Conservation (phyloP, 208 protist species). For the Crithidia bombi region DNA sequence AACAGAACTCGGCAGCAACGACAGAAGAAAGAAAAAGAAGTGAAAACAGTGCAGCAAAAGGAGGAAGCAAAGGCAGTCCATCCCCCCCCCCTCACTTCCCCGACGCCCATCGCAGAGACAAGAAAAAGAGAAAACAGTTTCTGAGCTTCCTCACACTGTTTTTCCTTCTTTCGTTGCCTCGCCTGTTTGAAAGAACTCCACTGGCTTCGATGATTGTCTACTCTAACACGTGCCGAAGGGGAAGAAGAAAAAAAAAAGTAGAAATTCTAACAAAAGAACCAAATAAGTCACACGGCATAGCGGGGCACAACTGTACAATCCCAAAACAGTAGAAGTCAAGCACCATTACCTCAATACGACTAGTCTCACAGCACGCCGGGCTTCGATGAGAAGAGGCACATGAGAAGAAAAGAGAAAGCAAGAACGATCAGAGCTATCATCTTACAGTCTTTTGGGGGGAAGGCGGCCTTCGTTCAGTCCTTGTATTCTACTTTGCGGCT, state of each 20-base stretch:
- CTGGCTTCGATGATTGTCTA: no score
- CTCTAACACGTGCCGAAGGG: no score
- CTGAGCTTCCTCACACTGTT: neutral
- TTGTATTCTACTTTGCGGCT: slow-evolving; percentile 39
- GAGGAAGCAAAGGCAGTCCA: neutral
- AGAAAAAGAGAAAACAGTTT: neutral
- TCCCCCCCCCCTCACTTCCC: neutral
- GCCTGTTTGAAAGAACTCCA: no score
- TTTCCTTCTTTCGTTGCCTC: no score
- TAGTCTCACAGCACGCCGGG: no score
- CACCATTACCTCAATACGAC: no score
- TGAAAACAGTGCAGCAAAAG: neutral
- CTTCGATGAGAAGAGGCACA: neutral
- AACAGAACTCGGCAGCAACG: neutral
- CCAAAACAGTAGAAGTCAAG: no score
- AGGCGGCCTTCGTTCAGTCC: slow-evolving; percentile 6
- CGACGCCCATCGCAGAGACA: neutral
- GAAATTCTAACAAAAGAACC: no score
- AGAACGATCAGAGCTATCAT: neutral
- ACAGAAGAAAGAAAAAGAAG: neutral
- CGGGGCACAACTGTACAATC: no score
- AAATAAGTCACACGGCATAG: no score
- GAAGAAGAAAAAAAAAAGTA: no score
- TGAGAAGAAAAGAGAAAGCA: neutral
- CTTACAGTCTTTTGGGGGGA: neutral